A percentile compares a stretch with the other conserved stretches of the same genome.
These are phyloP conservation scores for Amanita muscaria DNA, from an alignment of 768 basidiomycete species.

Conservation along the genomic window DNA sequence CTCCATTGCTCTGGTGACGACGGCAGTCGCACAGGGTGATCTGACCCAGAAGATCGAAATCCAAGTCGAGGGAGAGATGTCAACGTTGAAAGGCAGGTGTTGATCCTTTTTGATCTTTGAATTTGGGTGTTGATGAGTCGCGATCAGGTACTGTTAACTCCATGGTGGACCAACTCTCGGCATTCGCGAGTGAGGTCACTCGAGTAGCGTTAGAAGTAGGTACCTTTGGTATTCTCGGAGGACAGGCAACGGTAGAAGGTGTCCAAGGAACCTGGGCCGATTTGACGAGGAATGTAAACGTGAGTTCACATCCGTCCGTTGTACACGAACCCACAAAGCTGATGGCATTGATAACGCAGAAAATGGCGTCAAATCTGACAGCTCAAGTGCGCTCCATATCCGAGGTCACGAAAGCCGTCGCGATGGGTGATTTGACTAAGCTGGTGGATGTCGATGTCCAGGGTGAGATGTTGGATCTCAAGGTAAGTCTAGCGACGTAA, in stretches of 20 bases:
- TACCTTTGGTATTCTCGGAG: conserved; percentile 84
- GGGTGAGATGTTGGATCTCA: conserved; percentile 88
- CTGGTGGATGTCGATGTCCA: conserved; percentile 88
- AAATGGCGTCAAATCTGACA: conserved; percentile 82
- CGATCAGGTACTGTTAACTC: conserved; percentile 65
- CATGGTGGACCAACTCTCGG: conserved; percentile 90
- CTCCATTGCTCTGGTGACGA: conserved; percentile 78
- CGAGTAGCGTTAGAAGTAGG: conserved; percentile 85
- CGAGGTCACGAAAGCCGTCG: conserved; percentile 83
- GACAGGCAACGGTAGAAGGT: conserved; percentile 83
- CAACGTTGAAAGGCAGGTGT: conserved; percentile 51
- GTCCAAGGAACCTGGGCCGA: conserved; percentile 93
- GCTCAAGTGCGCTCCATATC: conserved; percentile 89
- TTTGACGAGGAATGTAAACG: conserved; percentile 85
- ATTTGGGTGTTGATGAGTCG: neutral
- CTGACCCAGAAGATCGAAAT: conserved; percentile 91
- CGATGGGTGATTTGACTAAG: conserved; percentile 74
- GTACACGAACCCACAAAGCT: neutral
- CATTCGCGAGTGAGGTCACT: conserved; percentile 78
- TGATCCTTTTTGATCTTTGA: conserved; percentile 2
- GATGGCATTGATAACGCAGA: conserved; percentile 42
- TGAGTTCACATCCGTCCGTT: conserved; percentile 25
- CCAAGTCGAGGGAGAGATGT: conserved; percentile 80
- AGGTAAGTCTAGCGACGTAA: conserved; percentile 21
- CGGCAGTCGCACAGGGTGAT: conserved; percentile 86